A percentile compares a stretch with the other conserved stretches of the same genome.
Evolutionary conservation across 192 early-diverging fungal species (phyloP).

Genomic region (Podila minutissima): DNA sequence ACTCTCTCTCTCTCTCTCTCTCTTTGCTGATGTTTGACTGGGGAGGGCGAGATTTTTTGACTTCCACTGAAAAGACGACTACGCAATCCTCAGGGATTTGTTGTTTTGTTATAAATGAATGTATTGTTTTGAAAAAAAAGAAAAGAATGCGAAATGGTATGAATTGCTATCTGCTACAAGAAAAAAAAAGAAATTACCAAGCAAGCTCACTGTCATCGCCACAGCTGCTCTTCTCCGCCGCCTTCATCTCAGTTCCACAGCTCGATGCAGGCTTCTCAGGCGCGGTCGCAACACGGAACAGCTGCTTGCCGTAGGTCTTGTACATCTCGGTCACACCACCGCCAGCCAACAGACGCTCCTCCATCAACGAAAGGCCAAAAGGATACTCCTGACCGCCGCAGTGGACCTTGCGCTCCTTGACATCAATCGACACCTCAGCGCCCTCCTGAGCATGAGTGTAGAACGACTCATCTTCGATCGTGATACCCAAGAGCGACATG

Average conservation of each 20-base stretch:
- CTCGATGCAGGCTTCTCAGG: constrained; percentile 48
- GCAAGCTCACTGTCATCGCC: constrained; percentile 49
- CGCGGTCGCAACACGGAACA: constrained; percentile 79
- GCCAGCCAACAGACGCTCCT: constrained; percentile 76
- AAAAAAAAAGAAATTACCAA: constrained; percentile 22
- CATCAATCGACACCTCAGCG: constrained; percentile 73
- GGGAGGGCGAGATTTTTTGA: too few species aligned
- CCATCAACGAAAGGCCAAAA: constrained; percentile 76
- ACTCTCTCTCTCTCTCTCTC: too few species aligned
- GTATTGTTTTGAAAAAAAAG: background rate
- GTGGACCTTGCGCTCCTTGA: constrained; percentile 72
- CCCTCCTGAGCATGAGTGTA: constrained; percentile 80
- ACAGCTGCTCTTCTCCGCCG: constrained; percentile 36
- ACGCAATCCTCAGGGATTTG: too few species aligned
- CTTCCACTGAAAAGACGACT: too few species aligned
- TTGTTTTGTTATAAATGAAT: background rate
- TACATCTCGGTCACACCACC: constrained; percentile 86
- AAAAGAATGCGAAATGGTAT: constrained; percentile 3
- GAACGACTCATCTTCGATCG: constrained; percentile 77
- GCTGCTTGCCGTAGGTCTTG: constrained; percentile 76
- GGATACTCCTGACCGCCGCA: constrained; percentile 64
- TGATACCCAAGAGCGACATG: constrained; percentile 82
- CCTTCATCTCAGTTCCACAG: constrained; percentile 40
- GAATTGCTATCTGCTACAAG: background rate
- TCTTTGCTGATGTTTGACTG: too few species aligned